A percentile compares a stretch with the other conserved stretches of the same genome.
Conservation (phyloP, 2,329 filamentous ascomycete species). For the Penicillium brasilianum region DNA sequence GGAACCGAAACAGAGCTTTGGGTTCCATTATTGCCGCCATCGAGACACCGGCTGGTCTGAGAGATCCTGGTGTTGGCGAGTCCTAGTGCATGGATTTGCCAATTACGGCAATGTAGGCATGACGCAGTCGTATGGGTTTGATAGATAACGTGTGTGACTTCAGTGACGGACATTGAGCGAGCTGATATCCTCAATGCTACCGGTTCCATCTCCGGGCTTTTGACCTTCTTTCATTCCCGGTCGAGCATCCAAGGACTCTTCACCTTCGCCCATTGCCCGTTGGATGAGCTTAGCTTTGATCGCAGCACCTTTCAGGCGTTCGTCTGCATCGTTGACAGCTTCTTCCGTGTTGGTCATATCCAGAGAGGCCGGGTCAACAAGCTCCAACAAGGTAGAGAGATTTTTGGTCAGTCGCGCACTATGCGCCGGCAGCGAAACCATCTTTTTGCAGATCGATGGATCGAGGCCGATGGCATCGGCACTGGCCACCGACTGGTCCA, state of each 20-base stretch:
- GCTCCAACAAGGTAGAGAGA: conserved; percentile 71
- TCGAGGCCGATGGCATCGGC: conserved; percentile 29
- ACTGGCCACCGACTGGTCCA: conserved; percentile 8
- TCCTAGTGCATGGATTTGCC: neutral
- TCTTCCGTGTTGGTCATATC: conserved; percentile 85
- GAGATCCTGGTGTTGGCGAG: neutral
- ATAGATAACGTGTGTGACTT: conserved; percentile 12
- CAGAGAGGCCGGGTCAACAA: conserved; percentile 78
- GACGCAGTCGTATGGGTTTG: neutral
- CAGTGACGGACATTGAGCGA: conserved; percentile 47
- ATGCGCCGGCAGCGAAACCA: conserved; percentile 54
- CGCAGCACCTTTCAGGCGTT: conserved; percentile 79
- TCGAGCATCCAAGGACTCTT: conserved; percentile 36
- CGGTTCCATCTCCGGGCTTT: conserved; percentile 42
- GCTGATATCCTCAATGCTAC: conserved; percentile 56
- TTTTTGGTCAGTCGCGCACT: conserved; percentile 78
- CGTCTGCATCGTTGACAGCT: conserved; percentile 88
- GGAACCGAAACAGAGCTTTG: neutral
- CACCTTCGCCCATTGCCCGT: conserved; percentile 63
- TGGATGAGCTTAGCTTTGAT: conserved; percentile 87
- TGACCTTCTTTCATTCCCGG: conserved; percentile 37
- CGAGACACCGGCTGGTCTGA: neutral
- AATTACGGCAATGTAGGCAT: neutral
- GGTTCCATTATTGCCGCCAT: no score
- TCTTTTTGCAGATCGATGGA: conserved; percentile 37